Evolutionary conservation across 2,329 filamentous ascomycete genomes (phyloP).

Genomic region (Trichoderma sp.): DNA sequence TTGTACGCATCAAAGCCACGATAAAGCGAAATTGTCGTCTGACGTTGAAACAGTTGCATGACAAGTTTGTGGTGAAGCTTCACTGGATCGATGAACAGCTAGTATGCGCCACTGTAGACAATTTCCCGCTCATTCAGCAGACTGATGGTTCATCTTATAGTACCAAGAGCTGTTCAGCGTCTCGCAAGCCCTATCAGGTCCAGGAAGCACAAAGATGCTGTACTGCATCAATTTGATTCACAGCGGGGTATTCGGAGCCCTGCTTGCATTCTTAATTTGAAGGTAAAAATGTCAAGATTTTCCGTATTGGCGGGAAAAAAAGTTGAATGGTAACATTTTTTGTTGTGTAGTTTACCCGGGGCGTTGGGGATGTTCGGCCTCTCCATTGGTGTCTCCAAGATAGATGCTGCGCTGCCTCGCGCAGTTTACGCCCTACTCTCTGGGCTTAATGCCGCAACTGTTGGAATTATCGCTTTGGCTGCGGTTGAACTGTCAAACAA

Average conservation of each 20-base stretch:
- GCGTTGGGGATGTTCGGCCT: slow-evolving; percentile 72
- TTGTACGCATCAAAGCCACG: slow-evolving; percentile 43
- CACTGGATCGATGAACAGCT: slow-evolving; percentile 72
- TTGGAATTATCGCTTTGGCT: slow-evolving; percentile 72
- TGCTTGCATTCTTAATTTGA: slow-evolving; percentile 67
- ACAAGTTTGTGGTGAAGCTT: slow-evolving; percentile 62
- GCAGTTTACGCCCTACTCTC: slow-evolving; percentile 71
- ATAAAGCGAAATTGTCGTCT: not conserved
- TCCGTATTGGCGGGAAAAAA: slow-evolving; percentile 22
- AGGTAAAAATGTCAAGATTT: slow-evolving; percentile 46
- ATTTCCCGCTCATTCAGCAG: not conserved
- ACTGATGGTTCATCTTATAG: slow-evolving; percentile 40
- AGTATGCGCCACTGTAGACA: slow-evolving; percentile 43
- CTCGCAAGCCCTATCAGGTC: slow-evolving; percentile 68
- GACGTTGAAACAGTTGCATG: slow-evolving; percentile 50
- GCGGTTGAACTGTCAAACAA: slow-evolving; percentile 70
- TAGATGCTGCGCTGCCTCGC: slow-evolving; percentile 61
- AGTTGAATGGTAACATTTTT: not conserved
- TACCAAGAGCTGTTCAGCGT: slow-evolving; percentile 75
- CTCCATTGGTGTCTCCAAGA: slow-evolving; percentile 64
- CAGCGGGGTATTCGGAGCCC: slow-evolving; percentile 59
- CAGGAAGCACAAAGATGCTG: slow-evolving; percentile 71
- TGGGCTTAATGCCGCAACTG: slow-evolving; percentile 71
- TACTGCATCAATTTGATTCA: slow-evolving; percentile 70
- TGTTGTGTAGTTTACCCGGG: slow-evolving; percentile 60